phyloP scores from a whole-genome alignment of 192 early-diverging fungal species.

The Podila epicladia region DNA sequence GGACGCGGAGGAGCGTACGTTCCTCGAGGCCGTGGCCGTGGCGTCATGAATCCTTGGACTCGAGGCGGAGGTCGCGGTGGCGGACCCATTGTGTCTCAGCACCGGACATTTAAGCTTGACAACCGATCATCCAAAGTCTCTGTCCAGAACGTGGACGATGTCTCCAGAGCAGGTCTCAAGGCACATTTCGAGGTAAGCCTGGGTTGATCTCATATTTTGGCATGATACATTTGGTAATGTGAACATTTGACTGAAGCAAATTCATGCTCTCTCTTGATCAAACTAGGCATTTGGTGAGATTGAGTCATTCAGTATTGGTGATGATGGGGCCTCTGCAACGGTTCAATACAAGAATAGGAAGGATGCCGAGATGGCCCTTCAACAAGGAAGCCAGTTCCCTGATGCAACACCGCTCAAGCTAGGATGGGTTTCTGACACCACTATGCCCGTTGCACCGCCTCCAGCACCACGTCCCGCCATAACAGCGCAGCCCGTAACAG shows the following conservation, averaged over 20 bases:
- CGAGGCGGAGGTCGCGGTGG: slow-evolving; percentile 52
- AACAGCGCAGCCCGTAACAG: background rate
- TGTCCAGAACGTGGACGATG: slow-evolving; percentile 62
- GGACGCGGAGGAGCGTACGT: slow-evolving; percentile 26
- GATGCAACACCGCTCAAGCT: slow-evolving; percentile 34
- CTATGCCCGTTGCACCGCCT: slow-evolving; percentile 4
- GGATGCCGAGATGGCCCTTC: slow-evolving; percentile 65
- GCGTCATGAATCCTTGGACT: slow-evolving; percentile 56
- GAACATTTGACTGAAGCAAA: background rate
- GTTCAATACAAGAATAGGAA: slow-evolving; percentile 64
- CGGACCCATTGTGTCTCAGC: slow-evolving; percentile 56
- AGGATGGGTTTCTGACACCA: slow-evolving; percentile 32
- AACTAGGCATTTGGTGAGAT: slow-evolving; percentile 61
- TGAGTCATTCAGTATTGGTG: slow-evolving; percentile 49
- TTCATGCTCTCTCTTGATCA: background rate
- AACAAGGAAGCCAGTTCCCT: slow-evolving; percentile 29
- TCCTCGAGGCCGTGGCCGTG: slow-evolving; percentile 58
- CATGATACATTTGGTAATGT: background rate
- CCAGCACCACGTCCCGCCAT: background rate
- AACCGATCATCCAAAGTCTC: slow-evolving; percentile 76
- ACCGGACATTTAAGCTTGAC: slow-evolving; percentile 61
- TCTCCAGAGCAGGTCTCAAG: slow-evolving; percentile 56
- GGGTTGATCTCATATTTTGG: background rate
- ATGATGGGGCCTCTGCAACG: slow-evolving; percentile 55
- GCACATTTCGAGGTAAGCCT: slow-evolving; percentile 73